A percentile compares a stretch with the other conserved stretches of the same genome.
These are phyloP conservation scores for Xylogone sp. DNA, from an alignment of 2,329 filamentous ascomycete genomes.

Conservation along the genomic window DNA sequence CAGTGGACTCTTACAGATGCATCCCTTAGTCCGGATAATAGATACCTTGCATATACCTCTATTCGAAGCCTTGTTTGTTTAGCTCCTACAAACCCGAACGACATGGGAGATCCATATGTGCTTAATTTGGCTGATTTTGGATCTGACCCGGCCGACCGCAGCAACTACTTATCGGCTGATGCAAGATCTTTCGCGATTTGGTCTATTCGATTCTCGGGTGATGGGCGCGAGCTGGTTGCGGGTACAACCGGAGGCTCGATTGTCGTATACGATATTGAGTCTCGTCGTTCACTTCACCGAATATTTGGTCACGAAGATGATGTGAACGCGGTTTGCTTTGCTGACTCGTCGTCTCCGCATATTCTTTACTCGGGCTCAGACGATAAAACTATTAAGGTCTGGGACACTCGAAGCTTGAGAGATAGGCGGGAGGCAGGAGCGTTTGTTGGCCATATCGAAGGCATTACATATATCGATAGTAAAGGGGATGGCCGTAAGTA, in stretches of 20 bases:
- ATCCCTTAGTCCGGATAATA: slow-evolving; percentile 85
- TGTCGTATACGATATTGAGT: slow-evolving; percentile 90
- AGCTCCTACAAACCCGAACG: slow-evolving; percentile 79
- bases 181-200: slow-evolving; percentile 63
- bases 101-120: slow-evolving; percentile 73
- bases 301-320: slow-evolving; percentile 72
- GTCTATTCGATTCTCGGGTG: slow-evolving; percentile 88
- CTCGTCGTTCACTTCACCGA: slow-evolving; percentile 63
- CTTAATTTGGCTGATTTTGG: slow-evolving; percentile 64
- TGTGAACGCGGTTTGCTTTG: slow-evolving; percentile 96
- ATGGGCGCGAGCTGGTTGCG: slow-evolving; percentile 85
- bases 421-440: slow-evolving; percentile 69
- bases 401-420: slow-evolving; percentile 90
- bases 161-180: slow-evolving; percentile 1
- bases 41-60: slow-evolving; percentile 86
- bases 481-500: slow-evolving; percentile 59
- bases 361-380: slow-evolving; percentile 96
- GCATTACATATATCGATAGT: slow-evolving; percentile 65
- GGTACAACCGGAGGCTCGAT: slow-evolving; percentile 78
- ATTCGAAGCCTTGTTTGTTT: slow-evolving; percentile 82
- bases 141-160: not conserved
- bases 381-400: slow-evolving; percentile 90
- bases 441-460: slow-evolving; percentile 64
- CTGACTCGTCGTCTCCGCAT: slow-evolving; percentile 82
- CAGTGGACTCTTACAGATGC: slow-evolving; percentile 97